phyloP scores from a whole-genome alignment of 352 stramenopile genomes.

The Phytophthora aleatoria region DNA sequence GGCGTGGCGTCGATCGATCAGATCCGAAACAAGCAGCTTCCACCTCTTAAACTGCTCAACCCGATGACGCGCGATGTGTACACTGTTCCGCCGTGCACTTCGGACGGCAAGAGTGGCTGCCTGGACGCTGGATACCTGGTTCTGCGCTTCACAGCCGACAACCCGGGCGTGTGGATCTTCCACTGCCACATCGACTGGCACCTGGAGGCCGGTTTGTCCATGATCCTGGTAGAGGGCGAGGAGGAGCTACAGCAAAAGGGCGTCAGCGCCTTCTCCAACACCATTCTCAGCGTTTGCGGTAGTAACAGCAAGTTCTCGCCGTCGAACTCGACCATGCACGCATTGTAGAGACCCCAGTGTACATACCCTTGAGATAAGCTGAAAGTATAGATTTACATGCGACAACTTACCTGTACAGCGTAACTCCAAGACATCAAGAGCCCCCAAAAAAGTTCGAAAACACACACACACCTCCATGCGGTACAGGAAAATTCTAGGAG shows the following conservation, averaged over 20 bases:
- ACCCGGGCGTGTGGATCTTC: slow-evolving; percentile 43
- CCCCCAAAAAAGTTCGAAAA: no score
- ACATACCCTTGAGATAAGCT: no score
- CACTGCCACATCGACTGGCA: slow-evolving; percentile 55
- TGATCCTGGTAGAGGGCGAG: slow-evolving; percentile 32
- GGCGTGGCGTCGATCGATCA: slow-evolving; percentile 30
- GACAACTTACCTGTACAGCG: no score
- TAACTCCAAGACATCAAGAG: no score
- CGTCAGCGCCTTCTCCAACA: slow-evolving; percentile 25
- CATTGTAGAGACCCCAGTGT: background rate
- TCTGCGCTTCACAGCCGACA: slow-evolving; percentile 43
- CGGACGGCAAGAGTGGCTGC: slow-evolving; percentile 24
- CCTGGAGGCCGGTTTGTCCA: slow-evolving; percentile 34
- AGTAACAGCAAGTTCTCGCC: slow-evolving; percentile 19
- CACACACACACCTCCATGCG: no score
- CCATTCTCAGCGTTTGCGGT: slow-evolving; percentile 28
- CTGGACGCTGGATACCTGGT: slow-evolving; percentile 33
- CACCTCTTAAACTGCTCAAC: slow-evolving; percentile 33
- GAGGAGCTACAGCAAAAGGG: slow-evolving; percentile 18
- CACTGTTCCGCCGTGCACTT: slow-evolving; percentile 34
- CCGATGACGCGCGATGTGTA: slow-evolving; percentile 39
- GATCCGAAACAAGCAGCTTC: slow-evolving; percentile 23
- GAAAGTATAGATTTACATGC: no score
- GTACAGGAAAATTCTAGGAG: no score
- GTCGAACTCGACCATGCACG: slow-evolving; percentile 7